Base-by-base conservation (phyloP, 2,329 filamentous ascomycete genomes). In the Talaromyces rugulosus region DNA sequence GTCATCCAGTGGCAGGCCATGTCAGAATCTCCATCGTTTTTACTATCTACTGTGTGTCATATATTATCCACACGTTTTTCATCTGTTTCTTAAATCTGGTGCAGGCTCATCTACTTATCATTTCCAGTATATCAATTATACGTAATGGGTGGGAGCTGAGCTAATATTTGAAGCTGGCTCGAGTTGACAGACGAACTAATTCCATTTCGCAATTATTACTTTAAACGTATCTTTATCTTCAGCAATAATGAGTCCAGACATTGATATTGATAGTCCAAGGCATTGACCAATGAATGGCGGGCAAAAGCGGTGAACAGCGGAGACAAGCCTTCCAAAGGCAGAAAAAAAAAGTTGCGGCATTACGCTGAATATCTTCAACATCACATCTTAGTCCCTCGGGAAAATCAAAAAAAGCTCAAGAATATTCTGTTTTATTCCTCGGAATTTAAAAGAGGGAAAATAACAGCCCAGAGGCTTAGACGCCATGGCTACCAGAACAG, bases 261-360 rank as follows among this genome's bases (percentile, higher is more conserved):
- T 47, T 16, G 42, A 47, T 9, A 23, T 6, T 23, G 28, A 14
- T 4, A 16, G 16, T 31, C 4, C 30, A 6, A 28, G 34, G 34
- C 54, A 57, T 51, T 28, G 12, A 30, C 40, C 59, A 55, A 61
- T 61, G 55, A 61, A 34, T 16, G 16, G 27, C 50, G 14, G 11
- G 27, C 30, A n/a, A 59, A 53, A 51, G 61, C 61, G 61, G 61
- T 62, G 51, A 59, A 59, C n/a, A 23, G 60, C 51, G 56, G 57
- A 62, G 61, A 51, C 40, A 51, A 56, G 55, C 60, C 36, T 28
- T 52, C 11, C 18, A 16, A 33, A n/a, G 56, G 58, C 30, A 52
- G 31, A 59, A 62, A 66, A 68, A 67, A 65, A 67, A 65, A 59
- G 44, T 59, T 50, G 60, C 31, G 30, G 34, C 42, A 11, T 36